Base-by-base conservation (phyloP, 495 filamentous ascomycete species). In the Hyaloscypha variabilis region DNA sequence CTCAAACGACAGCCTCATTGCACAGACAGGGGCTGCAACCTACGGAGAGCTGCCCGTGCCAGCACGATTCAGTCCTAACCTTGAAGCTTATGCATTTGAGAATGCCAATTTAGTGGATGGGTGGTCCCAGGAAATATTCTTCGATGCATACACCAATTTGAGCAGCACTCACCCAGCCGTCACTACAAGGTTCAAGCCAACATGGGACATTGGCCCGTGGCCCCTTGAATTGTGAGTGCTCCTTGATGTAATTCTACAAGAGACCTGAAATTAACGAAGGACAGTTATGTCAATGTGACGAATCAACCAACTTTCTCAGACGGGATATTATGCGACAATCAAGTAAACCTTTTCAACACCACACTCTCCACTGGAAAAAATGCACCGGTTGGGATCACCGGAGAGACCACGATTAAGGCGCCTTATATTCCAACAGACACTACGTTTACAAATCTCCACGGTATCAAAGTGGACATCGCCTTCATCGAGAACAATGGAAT, bases 391-490 rank as follows among this genome's bases (percentile, higher is more conserved):
- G 53, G 39, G 14, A 31, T 70, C 11, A 54, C 39, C 26, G 68
- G 68, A 24, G 51, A 63, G 11, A 59, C 67, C 49, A 61, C 1
- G 6, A 30, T 70, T 2, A 34, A 34, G 24, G 50, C 55, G 5
- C 68, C 64, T 5, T 70, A 64, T 50, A 29, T 70, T 19, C 64
- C 59, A 6, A 39, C 30, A 0, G 53, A 66, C 25, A 61, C 26
- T 25, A 54, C 6, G 5, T 69, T 63, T 55, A 24, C 5, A 2
- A 34, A 52, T 30, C 54, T 70, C 46, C 63, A 61, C 63, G 68
- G 68, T 2, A 54, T 70, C 24, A 64, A 64, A 51, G 68, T 70
- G 29, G 68, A 67, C 49, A 54, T 66, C 24, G 68, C 64, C 21
- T 70, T 70, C 42, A 39, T 70, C 23, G 68, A 70, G 52, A 67